Evolutionary conservation across 768 basidiomycete genomes (phyloP).

Genomic region (Agaricus subrufescens): DNA sequence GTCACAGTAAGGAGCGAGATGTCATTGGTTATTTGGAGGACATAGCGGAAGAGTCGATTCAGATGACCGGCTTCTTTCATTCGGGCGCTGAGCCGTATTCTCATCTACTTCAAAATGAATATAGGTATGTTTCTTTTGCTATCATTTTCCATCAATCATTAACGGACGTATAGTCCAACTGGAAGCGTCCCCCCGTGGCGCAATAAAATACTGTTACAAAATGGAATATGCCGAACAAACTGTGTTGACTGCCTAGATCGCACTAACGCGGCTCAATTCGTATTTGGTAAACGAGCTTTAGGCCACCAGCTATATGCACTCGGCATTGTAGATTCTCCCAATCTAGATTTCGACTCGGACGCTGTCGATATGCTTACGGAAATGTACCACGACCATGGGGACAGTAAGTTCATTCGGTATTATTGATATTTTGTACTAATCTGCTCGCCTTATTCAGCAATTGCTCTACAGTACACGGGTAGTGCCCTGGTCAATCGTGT

Average conservation of each 20-base stretch:
- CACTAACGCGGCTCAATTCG: constrained; percentile 95
- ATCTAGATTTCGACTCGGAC: constrained; percentile 88
- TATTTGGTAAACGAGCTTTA: constrained; percentile 90
- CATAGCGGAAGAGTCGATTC: constrained; percentile 88
- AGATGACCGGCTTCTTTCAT: constrained; percentile 93
- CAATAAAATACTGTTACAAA: constrained; percentile 73
- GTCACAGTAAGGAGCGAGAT: constrained; percentile 81
- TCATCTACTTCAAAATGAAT: constrained; percentile 51
- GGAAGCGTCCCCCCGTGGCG: constrained; percentile 45
- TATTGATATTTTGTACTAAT: background rate
- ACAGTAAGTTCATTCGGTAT: constrained; percentile 54
- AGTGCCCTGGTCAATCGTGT: constrained; percentile 94
- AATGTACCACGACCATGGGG: constrained; percentile 98
- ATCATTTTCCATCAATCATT: background rate
- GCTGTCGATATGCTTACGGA: constrained; percentile 96
- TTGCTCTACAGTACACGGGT: constrained; percentile 95
- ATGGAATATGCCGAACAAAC: constrained; percentile 89
- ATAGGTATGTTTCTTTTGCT: constrained; percentile 26
- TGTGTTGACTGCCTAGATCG: constrained; percentile 97
- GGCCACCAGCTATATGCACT: constrained; percentile 95
- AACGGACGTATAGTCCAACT: constrained; percentile 11
- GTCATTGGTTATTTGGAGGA: constrained; percentile 95
- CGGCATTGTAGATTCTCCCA: constrained; percentile 81
- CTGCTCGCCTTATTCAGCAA: constrained; percentile 42
- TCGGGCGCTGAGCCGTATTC: constrained; percentile 84